A percentile compares a stretch with the other conserved stretches of the same genome.
These are phyloP conservation scores for Paratinospora sagittata DNA, from an alignment of 164 flowering plant genomes.

Conservation along the genomic window DNA sequence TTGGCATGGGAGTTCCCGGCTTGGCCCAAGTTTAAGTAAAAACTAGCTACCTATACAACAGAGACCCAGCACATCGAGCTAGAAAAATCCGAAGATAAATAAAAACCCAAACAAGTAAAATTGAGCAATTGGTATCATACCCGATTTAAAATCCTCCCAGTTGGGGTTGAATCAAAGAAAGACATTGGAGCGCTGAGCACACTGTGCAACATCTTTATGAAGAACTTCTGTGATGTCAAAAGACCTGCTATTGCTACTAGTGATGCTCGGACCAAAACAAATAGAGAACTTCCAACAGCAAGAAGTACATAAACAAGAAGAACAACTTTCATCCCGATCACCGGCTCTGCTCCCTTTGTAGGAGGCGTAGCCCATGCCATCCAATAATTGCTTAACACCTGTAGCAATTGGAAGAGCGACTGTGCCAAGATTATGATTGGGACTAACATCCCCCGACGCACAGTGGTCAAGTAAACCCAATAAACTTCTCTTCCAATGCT, in stretches of 20 bases:
- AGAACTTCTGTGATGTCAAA: constrained; percentile 64
- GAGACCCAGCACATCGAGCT: background rate
- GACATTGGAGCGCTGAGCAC: constrained; percentile 87
- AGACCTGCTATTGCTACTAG: constrained; percentile 59
- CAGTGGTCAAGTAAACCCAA: constrained; percentile 70
- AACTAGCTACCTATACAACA: too few relatives aligned
- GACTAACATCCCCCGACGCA: constrained; percentile 59
- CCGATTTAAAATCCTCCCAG: constrained; percentile 89
- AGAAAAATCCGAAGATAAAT: background rate
- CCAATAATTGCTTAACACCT: constrained; percentile 90
- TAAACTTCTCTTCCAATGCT: constrained; percentile 88
- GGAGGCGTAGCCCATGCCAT: constrained; percentile 96
- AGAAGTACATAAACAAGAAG: constrained; percentile 63
- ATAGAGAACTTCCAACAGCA: constrained; percentile 70
- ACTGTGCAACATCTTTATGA: constrained; percentile 69
- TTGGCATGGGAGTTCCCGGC: too few relatives aligned
- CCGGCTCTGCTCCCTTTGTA: constrained; percentile 33
- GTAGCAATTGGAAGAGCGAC: constrained; percentile 66
- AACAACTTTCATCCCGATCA: constrained; percentile 34
- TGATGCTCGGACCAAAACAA: constrained; percentile 60
- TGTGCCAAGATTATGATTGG: constrained; percentile 76
- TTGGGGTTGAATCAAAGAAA: constrained; percentile 94
- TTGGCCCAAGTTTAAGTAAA: too few relatives aligned
- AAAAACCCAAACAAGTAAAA: background rate
- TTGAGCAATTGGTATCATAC: constrained; percentile 30